Evolutionary conservation across 345 rosid species (phyloP).

Genomic region (Iberis pinnata): DNA sequence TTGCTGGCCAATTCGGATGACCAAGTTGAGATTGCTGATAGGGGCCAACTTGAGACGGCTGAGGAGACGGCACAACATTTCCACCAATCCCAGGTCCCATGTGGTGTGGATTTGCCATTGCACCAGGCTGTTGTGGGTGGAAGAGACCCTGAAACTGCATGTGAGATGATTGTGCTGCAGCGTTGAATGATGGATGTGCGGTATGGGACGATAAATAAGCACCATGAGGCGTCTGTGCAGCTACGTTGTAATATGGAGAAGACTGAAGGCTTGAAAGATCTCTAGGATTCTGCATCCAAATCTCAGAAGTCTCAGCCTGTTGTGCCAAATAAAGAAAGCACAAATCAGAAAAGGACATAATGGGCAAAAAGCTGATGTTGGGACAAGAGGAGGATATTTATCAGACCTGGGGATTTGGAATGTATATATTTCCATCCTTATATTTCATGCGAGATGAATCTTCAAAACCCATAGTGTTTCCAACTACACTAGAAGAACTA

Average conservation of each 20-base stretch:
- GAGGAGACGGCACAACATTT: slow-evolving; percentile 53
- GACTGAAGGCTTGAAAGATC: slow-evolving; percentile 58
- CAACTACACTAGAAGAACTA: slow-evolving; percentile 60
- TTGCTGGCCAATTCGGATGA: slow-evolving; percentile 76
- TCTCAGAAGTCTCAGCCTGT: slow-evolving; percentile 80
- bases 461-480: slow-evolving; percentile 63
- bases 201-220: slow-evolving; percentile 69
- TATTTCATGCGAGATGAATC: slow-evolving; percentile 80
- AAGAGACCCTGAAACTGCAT: slow-evolving; percentile 76
- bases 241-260: slow-evolving; percentile 58
- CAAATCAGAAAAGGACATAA: slow-evolving; percentile 16
- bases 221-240: slow-evolving; percentile 70
- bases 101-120: slow-evolving; percentile 67
- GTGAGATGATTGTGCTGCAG: slow-evolving; percentile 76
- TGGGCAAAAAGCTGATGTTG: neutral
- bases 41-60: slow-evolving; percentile 68
- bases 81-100: slow-evolving; percentile 60
- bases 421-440: slow-evolving; percentile 70
- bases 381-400: neutral
- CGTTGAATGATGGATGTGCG: slow-evolving; percentile 63
- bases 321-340: neutral
- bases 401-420: slow-evolving; percentile 77
- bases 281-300: slow-evolving; percentile 79
- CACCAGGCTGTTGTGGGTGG: slow-evolving; percentile 59
- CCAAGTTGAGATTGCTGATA: slow-evolving; percentile 87